Base-by-base conservation (phyloP, 176 grass and related monocot species). In the Stipa capillata region DNA sequence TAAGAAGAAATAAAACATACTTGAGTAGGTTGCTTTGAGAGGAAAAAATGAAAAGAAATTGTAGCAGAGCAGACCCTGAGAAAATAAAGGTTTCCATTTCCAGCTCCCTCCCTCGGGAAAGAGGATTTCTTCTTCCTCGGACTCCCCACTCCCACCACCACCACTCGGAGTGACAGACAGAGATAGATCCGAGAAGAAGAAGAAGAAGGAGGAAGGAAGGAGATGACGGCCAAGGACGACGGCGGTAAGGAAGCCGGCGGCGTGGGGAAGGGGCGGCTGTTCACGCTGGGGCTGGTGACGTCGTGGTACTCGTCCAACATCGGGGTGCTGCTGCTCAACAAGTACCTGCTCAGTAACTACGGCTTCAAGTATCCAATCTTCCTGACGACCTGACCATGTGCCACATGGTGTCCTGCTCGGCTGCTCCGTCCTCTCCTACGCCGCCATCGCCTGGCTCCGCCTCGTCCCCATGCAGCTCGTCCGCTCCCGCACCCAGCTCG, bases 361-460 rank as follows among this genome's bases (percentile, higher is more conserved):
- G 89, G 92, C 45, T 95, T 95, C 92, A 89, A 87, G 84, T 91
- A 89, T 81, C 92, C 92, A 2, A 89, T 95, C 90, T 95, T 95
- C 85, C 92, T 95, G 81, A 94, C 92, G n/a, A n/a, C n/a, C n/a
- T n/a, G n/a, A n/a, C n/a, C 84, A 89, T 89, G 85, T 94, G 92
- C 84, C 89, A 94, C 89, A 94, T 94, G 92, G 71, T 74, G n/a
- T n/a, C n/a, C n/a, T n/a, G n/a, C n/a, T n/a, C 31, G 92, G 89
- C 49, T 94, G 89, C 86, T 81, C 92, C 28, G 66, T 97, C 56
- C 82, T 97, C 73, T 92, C 89, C 87, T 97, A 97, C 82, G 60
- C 88, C 80, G 89, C 91, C 73, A 84, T 97, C 83, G 91, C 92
- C 79, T 97, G 91, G 91, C 83, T 92, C 71, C 82, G 92, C 74